Evolutionary conservation across 306 rosid species (phyloP), one percentile per base, ranked within the genome.

Genomic region (Rosa persica): DNA sequence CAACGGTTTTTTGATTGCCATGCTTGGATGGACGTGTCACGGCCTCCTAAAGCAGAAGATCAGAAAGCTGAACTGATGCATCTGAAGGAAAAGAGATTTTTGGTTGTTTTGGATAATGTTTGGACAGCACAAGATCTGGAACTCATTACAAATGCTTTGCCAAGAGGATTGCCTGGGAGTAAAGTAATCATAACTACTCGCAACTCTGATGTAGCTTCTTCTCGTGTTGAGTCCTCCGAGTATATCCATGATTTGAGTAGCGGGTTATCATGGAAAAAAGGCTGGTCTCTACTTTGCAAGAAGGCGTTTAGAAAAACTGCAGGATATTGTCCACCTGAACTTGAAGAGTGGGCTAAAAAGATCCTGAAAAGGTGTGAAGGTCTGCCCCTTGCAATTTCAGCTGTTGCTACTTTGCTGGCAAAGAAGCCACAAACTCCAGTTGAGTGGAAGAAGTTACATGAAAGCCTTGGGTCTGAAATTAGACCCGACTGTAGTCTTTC

Each of bases 151-250:
- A 34, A 36, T 65, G 61, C 30, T 27, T 7, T 76, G 8, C 80
- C 73, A 13, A n/a, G 47, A 4, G 80, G 80, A 17, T 66, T 44
- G 62, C 65, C 22, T 39, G 73, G 73, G 22, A 76, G 80, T 34
- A 76, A 48, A 49, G 27, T 76, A 20, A 11, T 76, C 46, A 36
- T 36, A 44, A 49, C 60, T 36, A 27, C 80, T 46, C 73, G 47
- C 1, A 10, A 34, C 60, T 30, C 44, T 2, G n/a, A 64, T 15
- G 27, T 76, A 39, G 65, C 49, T 23, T 62, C 73, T 25, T 0
- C 5, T 52, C 12, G 36, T 27, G 48, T 40, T 23, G 9, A 20
- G 38, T 76, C 73, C 42, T 0, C 15, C 3, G 13, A 65, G 36
- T 51, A 76, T 66, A 49, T 76, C 64, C 73, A 62, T 76, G 38